Evolutionary conservation across 2,329 filamentous ascomycete species (phyloP).

Genomic region (Fusarium sp.): DNA sequence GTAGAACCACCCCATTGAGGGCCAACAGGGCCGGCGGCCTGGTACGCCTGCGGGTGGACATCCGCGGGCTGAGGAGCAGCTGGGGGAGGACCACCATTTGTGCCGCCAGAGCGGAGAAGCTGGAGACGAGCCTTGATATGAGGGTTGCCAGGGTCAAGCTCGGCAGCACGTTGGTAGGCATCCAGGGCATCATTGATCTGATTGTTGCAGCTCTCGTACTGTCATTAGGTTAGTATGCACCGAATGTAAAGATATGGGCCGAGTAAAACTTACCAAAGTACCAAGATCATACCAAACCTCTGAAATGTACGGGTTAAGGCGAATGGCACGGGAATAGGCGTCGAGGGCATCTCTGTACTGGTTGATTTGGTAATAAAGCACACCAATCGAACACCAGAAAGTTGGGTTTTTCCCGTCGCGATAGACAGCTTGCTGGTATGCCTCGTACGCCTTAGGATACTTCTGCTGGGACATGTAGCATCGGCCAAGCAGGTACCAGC

Average conservation of each 20-base stretch:
- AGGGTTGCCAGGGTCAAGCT: constrained; percentile 92
- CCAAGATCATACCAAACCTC: constrained; percentile 99
- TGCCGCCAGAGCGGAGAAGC: constrained; percentile 86
- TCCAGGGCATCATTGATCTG: constrained; percentile 97
- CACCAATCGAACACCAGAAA: constrained; percentile 99
- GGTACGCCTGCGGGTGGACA: constrained; percentile 95
- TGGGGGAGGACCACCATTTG: constrained; percentile 79
- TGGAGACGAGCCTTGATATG: constrained; percentile 97
- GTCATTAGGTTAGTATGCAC: constrained; percentile 50
- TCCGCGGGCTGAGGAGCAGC: constrained; percentile 93
- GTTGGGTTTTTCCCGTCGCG: constrained; percentile 97
- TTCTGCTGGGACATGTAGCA: constrained; percentile 99
- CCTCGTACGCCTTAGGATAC: constrained; percentile 98
- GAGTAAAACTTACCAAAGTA: constrained; percentile 80
- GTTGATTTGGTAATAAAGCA: constrained; percentile 99
- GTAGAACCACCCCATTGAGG: constrained; percentile 91
- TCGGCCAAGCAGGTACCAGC: constrained; percentile 97
- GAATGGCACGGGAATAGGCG: constrained; percentile 96
- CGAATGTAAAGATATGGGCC: neutral
- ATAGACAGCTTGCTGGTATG: constrained; percentile 98
- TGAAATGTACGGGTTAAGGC: constrained; percentile 97
- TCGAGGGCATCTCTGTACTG: constrained; percentile 98
- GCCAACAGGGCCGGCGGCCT: constrained; percentile 84
- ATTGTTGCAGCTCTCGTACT: constrained; percentile 99
- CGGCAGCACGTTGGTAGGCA: constrained; percentile 93